Conservation (phyloP, 306 rosid species). For the Fragaria iinumae region DNA sequence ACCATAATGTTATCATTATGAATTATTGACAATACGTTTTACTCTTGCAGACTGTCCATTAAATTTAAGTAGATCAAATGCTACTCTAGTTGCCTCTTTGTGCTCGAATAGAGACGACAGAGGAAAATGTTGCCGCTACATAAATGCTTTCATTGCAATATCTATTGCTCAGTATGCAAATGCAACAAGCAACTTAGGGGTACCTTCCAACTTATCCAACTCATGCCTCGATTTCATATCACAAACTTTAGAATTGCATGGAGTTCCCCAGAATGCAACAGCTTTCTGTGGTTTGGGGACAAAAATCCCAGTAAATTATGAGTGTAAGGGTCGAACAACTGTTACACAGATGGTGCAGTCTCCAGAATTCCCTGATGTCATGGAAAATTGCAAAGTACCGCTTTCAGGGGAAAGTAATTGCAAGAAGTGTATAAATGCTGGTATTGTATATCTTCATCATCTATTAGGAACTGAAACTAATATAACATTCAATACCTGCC, state of each 20-base stretch:
- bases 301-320: slow-evolving; percentile 78
- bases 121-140: slow-evolving; percentile 92
- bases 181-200: slow-evolving; percentile 74
- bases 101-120: slow-evolving; percentile 66
- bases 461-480: slow-evolving; percentile 65
- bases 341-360: slow-evolving; percentile 78
- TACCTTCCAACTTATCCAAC: slow-evolving; percentile 55
- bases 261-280: slow-evolving; percentile 72
- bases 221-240: slow-evolving; percentile 66
- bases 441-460: slow-evolving; percentile 67
- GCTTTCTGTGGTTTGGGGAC: slow-evolving; percentile 85
- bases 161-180: slow-evolving; percentile 81
- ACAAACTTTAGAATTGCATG: slow-evolving; percentile 66
- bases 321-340: slow-evolving; percentile 76
- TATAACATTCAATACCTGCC: slow-evolving; percentile 78
- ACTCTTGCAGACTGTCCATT: slow-evolving; percentile 86
- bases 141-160: slow-evolving; percentile 80
- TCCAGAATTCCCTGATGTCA: slow-evolving; percentile 67
- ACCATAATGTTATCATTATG: slow-evolving; percentile 15
- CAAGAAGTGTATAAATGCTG: slow-evolving; percentile 78
- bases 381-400: slow-evolving; percentile 56
- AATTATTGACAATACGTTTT: slow-evolving; percentile 1
- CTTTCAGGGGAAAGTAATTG: slow-evolving; percentile 67
- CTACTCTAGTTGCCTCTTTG: slow-evolving; percentile 70
- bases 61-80: slow-evolving; percentile 70